Percentiles rank a stretch among this genome's conserved stretches.
Conservation (phyloP, 208 protist genomes). For the Leishmania turanica region DNA sequence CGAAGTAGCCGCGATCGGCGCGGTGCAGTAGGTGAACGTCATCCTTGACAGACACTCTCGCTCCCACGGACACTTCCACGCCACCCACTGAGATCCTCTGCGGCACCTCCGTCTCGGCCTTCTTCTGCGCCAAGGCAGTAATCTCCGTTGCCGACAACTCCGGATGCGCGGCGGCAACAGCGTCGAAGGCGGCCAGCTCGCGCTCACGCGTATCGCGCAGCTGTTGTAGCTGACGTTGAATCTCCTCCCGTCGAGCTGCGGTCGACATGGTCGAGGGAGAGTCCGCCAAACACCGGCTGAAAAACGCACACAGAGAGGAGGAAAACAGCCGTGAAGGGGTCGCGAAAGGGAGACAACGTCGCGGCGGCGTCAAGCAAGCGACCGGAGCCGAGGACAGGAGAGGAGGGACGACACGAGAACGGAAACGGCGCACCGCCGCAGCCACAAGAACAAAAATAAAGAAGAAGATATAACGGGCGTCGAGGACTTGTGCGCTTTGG, state of each 20-base stretch:
- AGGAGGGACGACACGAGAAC: neutral
- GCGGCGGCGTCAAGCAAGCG: neutral
- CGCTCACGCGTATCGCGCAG: constrained; percentile 57
- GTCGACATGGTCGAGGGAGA: constrained; percentile 8
- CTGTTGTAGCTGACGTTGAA: constrained; percentile 70
- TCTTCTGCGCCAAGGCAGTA: constrained; percentile 40
- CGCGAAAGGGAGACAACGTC: neutral
- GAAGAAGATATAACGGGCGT: neutral
- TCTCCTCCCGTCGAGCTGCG: constrained; percentile 58
- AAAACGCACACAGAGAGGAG: neutral
- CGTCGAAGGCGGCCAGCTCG: constrained; percentile 73
- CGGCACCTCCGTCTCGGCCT: constrained; percentile 34
- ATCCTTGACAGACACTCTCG: constrained; percentile 61
- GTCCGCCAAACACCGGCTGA: neutral
- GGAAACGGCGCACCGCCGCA: neutral
- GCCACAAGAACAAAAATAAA: neutral
- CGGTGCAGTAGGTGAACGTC: constrained; percentile 41
- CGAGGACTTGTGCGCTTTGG: neutral
- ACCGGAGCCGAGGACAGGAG: neutral
- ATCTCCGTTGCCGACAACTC: constrained; percentile 59
- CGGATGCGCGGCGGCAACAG: constrained; percentile 36
- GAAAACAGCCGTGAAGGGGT: neutral
- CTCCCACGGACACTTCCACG: constrained; percentile 46
- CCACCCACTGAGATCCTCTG: constrained; percentile 36
- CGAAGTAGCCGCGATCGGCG: constrained; percentile 63